Evolutionary conservation across 2,329 filamentous ascomycete genomes (phyloP).

Genomic region (Calonectria fujianensis): DNA sequence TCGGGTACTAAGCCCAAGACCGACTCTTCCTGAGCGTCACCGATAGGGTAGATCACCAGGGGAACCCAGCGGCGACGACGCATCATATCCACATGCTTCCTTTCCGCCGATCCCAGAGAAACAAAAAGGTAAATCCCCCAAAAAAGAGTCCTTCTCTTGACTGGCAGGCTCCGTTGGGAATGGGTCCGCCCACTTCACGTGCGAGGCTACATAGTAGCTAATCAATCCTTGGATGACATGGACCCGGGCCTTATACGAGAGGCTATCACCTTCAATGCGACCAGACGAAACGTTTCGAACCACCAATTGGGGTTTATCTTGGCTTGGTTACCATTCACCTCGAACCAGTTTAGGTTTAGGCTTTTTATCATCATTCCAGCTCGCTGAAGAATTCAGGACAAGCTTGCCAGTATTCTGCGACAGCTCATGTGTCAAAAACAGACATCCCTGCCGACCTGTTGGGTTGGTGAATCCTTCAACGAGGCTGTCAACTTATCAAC

Average conservation of each 20-base stretch:
- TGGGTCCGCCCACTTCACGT: neutral
- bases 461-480: neutral
- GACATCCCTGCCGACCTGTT: neutral
- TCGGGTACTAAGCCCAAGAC: neutral
- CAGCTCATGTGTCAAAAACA: constrained; percentile 20
- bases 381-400: neutral
- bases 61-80: constrained; percentile 8
- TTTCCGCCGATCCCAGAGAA: constrained; percentile 29
- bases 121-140: neutral
- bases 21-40: neutral
- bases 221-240: neutral
- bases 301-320: constrained; percentile 11
- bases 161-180: neutral
- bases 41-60: constrained; percentile 20
- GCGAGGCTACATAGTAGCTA: constrained; percentile 5
- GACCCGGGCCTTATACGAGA: neutral
- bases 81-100: constrained; percentile 20
- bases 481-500: constrained; percentile 20
- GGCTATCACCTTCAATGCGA: neutral
- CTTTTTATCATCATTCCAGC: neutral
- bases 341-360: constrained; percentile 20
- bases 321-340: neutral
- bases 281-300: neutral
- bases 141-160: neutral
- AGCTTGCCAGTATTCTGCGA: constrained; percentile 7